Conservation (phyloP, 305 asterid genomes). For the Stenogyne calaminthoides region DNA sequence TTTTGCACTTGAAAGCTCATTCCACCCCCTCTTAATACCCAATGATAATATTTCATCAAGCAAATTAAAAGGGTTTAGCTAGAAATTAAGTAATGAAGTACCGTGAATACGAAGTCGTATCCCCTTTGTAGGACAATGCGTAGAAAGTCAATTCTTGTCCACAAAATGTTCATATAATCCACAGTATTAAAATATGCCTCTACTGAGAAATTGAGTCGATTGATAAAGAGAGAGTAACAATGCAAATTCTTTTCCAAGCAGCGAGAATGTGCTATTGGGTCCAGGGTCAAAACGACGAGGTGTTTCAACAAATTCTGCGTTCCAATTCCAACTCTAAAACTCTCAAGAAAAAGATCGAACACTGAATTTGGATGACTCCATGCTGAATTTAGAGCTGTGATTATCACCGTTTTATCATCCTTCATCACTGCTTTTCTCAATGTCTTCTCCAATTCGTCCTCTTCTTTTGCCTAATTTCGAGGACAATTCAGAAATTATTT, state of each 20-base stretch:
- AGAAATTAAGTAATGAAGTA: slow-evolving; percentile 19
- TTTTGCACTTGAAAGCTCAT: no score
- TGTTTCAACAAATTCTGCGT: slow-evolving; percentile 43
- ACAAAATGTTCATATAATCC: slow-evolving; percentile 53
- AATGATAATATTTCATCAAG: no score
- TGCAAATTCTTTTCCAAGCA: slow-evolving; percentile 43
- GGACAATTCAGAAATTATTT: background rate
- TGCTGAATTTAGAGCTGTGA: slow-evolving; percentile 52
- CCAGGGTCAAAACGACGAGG: slow-evolving; percentile 49
- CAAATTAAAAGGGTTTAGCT: no score
- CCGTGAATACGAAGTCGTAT: slow-evolving; percentile 56
- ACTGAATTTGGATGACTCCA: slow-evolving; percentile 54
- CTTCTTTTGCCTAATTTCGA: slow-evolving; percentile 29
- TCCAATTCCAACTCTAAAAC: slow-evolving; percentile 52
- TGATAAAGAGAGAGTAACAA: slow-evolving; percentile 44
- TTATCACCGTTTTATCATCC: slow-evolving; percentile 62
- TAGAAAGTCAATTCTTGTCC: slow-evolving; percentile 54
- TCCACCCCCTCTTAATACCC: no score
- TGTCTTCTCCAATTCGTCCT: slow-evolving; percentile 27
- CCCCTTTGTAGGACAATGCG: slow-evolving; percentile 50
- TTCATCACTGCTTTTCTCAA: slow-evolving; percentile 47
- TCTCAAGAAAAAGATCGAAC: slow-evolving; percentile 54
- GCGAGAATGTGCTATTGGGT: slow-evolving; percentile 48
- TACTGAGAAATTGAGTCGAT: slow-evolving; percentile 43
- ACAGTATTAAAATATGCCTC: slow-evolving; percentile 41